phyloP scores from a whole-genome alignment of 768 basidiomycete genomes.

The Coprinopsis strossmayeri region DNA sequence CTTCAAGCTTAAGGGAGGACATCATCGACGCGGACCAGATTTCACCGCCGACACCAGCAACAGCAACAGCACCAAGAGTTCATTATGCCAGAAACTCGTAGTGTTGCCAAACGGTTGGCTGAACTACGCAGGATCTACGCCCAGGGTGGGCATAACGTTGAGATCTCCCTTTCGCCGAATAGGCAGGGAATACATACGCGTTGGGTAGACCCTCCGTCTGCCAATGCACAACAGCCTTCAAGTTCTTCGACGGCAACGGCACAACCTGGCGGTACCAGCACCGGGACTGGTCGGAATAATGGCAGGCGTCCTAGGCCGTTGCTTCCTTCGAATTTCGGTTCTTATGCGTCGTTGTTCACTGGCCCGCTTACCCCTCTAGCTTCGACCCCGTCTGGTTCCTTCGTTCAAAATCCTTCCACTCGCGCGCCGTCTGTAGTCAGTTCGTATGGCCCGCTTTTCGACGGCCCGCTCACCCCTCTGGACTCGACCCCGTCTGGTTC shows the following conservation, averaged over 20 bases:
- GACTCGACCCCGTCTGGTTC: neutral
- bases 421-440: neutral
- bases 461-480: neutral
- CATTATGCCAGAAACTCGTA: too few relatives aligned
- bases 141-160: neutral
- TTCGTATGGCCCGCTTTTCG: neutral
- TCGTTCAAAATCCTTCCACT: neutral
- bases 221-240: neutral
- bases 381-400: neutral
- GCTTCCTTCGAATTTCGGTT: too few relatives aligned
- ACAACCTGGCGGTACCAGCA: too few relatives aligned
- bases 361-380: neutral
- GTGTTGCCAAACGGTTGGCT: too few relatives aligned
- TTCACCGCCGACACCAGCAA: too few relatives aligned
- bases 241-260: too few relatives aligned
- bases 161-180: neutral
- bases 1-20: too few relatives aligned
- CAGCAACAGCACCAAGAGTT: too few relatives aligned
- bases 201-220: neutral
- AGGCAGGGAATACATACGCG: neutral
- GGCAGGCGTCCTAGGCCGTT: too few relatives aligned
- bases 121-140: neutral
- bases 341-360: neutral
- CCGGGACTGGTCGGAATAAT: too few relatives aligned
- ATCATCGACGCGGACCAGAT: too few relatives aligned